Base-by-base conservation (phyloP, 2,329 filamentous ascomycete genomes). In the Aurifilum marmelostoma region DNA sequence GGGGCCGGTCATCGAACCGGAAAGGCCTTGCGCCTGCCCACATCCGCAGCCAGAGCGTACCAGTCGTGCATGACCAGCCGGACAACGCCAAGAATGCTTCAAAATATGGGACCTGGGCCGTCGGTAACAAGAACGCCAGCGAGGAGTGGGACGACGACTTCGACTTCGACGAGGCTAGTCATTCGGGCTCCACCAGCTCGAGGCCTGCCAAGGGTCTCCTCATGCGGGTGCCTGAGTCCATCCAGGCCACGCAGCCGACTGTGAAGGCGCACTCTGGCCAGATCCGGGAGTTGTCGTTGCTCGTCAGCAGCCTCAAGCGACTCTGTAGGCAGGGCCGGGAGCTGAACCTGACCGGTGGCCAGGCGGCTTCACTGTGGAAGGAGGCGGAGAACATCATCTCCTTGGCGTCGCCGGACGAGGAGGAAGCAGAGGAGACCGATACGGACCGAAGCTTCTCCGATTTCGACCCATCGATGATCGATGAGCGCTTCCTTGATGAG, bases 71-170 rank as follows among this genome's bases (percentile, higher is more conserved):
- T 43, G 92, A 93, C 74, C 80, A 74, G 79, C 83, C 79, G 71
- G 91, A 85, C 77, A 84, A 78, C 75, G 79, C 78, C 75, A 91
- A 81, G 78, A 83, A 78, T 75, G 71, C 87, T 1, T 81, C 85
- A 66, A 94, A 94, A 75, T 95, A 93, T 75, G 91, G 92, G 58
- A 94, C 92, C 0, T 95, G 92, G 92, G 92, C 91, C 2, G 81
- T 93, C 56, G 89, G 91, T n/a, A 90, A 88, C 71, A 94, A 94
- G 78, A 91, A 88, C 21, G 89, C 90, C 14, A 94, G 91, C 71
- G 93, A 97, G 77, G 92, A 96, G 75, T 97, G 93, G 93, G 93
- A 95, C 74, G 92, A 94, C 72, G 93, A 97, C 77, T 96, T 97
- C 74, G 92, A 95, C 70, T 94, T 95, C 76, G 85, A 83, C 41